Base-by-base conservation (phyloP, 177 flowering plant species). In the Telopea speciosissima region DNA sequence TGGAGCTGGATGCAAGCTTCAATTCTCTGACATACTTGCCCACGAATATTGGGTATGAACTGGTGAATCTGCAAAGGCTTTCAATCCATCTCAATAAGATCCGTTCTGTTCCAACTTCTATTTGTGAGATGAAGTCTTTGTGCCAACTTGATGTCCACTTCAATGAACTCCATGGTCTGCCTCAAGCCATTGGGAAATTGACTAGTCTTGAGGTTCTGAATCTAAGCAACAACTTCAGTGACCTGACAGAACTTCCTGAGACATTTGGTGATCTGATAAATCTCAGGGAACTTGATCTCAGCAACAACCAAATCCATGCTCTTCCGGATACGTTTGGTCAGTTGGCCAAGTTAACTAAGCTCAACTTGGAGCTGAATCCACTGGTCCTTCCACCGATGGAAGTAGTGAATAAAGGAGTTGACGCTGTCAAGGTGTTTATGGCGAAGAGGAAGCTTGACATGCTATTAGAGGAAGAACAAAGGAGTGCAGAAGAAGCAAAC, bases 121-220 rank as follows among this genome's bases (percentile, higher is more conserved):
- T 92, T 65, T 85, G 97, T 72, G 96, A 90, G 74, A 89, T 94
- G 97, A 84, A 73, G 49, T 89, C 96, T 68, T 74, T 94, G 72
- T 76, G 74, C 42, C 70, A 78, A 70, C 72, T 94, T 56, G 97
- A 92, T 77, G 91, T 81, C 62, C 99, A 94, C 81, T 94, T 94
- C 84, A 92, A 94, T 74, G 97, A 92, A 83, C 90, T 94, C n/a
- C 84, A 65, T 42, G 89, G 89, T 52, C 91, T 92, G 69, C 99
- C 99, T 19, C 66, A 54, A 62, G 76, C 93, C 1, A 78, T 94
- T 70, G 99, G 97, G 68, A 84, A 68, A 58, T 75, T 94, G 76
- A 80, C 82, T 17, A 86, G 82, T 77, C 96, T 94, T 26, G 91
- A 92, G 81, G 73, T 70, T 65, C 83, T 94, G 16, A 87, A 92